phyloP scores from a whole-genome alignment of 805 yeast species.

The Lipomyces mesembrius region DNA sequence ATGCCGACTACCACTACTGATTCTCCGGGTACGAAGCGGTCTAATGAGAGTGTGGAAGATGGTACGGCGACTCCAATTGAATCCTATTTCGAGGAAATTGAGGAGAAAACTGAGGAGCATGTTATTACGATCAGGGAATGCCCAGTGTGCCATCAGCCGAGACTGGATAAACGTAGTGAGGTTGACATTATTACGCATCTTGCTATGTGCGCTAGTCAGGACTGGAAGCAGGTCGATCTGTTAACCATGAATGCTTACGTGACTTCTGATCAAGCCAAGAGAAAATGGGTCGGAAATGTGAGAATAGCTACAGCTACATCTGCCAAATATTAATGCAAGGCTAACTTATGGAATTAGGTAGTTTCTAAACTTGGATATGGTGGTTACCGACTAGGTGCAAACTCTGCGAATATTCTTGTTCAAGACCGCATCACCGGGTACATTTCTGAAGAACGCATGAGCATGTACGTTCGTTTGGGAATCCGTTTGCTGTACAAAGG shows the following conservation, averaged over 20 bases:
- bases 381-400: constrained; percentile 79
- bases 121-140: constrained; percentile 70
- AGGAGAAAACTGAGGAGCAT: constrained; percentile 43
- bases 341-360: constrained; percentile 43
- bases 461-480: constrained; percentile 84
- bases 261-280: constrained; percentile 78
- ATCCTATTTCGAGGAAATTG: constrained; percentile 19
- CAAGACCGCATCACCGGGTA: constrained; percentile 90
- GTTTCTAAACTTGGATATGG: constrained; percentile 88
- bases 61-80: constrained; percentile 1
- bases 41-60: not conserved
- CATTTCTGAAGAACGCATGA: constrained; percentile 91
- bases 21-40: not conserved
- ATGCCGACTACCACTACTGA: not conserved
- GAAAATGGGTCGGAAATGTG: constrained; percentile 81
- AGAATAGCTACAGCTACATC: not conserved
- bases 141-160: constrained; percentile 74
- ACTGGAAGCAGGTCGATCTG: constrained; percentile 71
- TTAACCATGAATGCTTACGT: constrained; percentile 70
- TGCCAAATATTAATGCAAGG: not conserved
- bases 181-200: constrained; percentile 81
- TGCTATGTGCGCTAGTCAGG: constrained; percentile 81
- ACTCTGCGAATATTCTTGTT: constrained; percentile 91
- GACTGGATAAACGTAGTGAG: constrained; percentile 59
- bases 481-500: constrained; percentile 83